Evolutionary conservation across 2,329 filamentous ascomycete genomes (phyloP).

Genomic region (Gnomoniopsis smithogilvyi): DNA sequence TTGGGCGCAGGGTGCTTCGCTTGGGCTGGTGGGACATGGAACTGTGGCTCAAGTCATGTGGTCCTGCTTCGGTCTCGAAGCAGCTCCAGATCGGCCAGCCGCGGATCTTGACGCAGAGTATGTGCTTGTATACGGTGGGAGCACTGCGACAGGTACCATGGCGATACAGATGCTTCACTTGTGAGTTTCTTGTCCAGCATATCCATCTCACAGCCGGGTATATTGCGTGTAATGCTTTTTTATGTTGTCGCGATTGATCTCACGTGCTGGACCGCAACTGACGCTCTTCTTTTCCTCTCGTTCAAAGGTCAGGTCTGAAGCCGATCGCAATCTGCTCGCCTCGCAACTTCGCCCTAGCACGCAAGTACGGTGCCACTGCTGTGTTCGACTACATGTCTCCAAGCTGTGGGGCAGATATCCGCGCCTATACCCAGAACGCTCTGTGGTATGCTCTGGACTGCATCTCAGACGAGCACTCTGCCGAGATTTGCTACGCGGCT

Average conservation of each 20-base stretch:
- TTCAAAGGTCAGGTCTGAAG: slow-evolving; percentile 27
- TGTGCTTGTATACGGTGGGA: slow-evolving; percentile 14
- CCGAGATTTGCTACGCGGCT: slow-evolving; percentile 37
- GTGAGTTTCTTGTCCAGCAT: no score
- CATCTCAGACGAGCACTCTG: slow-evolving; percentile 36
- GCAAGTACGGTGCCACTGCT: slow-evolving; percentile 34
- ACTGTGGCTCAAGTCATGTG: no score
- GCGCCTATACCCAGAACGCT: slow-evolving; percentile 38
- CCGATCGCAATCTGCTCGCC: slow-evolving; percentile 21
- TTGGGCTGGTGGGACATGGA: no score
- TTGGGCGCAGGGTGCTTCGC: no score
- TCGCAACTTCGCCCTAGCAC: slow-evolving; percentile 32
- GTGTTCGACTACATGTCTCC: slow-evolving; percentile 45
- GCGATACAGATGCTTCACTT: slow-evolving; percentile 12
- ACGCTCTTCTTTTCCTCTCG: slow-evolving; percentile 41
- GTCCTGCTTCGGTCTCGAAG: slow-evolving; percentile 28
- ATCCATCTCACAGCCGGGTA: no score
- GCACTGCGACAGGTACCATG: not conserved
- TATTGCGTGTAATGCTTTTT: no score
- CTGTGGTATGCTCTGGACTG: slow-evolving; percentile 46
- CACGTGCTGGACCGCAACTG: no score
- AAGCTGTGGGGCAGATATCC: slow-evolving; percentile 43
- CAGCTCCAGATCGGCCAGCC: slow-evolving; percentile 24
- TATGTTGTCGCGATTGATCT: no score
- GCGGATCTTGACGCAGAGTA: no score